These are phyloP conservation scores for Erodium maritimum DNA, from an alignment of 345 rosid genomes.

Conservation along the genomic window DNA sequence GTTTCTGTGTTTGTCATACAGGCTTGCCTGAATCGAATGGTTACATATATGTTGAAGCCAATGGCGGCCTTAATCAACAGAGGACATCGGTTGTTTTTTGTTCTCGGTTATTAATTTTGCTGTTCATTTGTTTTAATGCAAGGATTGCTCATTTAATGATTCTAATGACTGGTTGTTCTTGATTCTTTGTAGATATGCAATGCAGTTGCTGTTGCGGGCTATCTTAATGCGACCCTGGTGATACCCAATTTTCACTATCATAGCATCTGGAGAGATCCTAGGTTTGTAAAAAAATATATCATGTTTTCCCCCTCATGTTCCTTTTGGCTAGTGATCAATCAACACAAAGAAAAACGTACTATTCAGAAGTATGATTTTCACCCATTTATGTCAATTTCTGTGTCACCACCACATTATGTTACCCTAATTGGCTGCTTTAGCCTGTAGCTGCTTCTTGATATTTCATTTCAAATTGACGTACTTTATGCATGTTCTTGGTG, in stretches of 20 bases:
- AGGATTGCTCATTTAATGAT: neutral
- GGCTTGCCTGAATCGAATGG: conserved; percentile 93
- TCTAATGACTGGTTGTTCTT: conserved; percentile 12
- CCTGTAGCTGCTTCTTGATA: too few species aligned
- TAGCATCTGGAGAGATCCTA: conserved; percentile 98
- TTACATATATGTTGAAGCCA: conserved; percentile 89
- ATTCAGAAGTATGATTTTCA: too few species aligned
- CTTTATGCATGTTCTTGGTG: too few species aligned
- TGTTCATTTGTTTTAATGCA: neutral
- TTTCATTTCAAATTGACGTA: too few species aligned
- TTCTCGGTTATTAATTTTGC: conserved; percentile 9
- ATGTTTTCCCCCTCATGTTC: neutral
- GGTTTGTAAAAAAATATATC: conserved; percentile 32
- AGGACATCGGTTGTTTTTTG: conserved; percentile 85
- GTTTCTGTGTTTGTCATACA: conserved; percentile 15
- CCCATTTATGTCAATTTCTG: too few species aligned
- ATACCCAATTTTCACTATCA: conserved; percentile 93
- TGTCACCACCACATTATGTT: too few species aligned
- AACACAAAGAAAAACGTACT: too few species aligned
- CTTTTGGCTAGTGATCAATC: neutral
- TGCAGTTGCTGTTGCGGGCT: conserved; percentile 99
- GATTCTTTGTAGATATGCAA: conserved; percentile 78
- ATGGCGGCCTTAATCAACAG: conserved; percentile 98
- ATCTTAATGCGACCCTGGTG: conserved; percentile 89
- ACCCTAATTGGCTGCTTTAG: too few species aligned